phyloP scores from a whole-genome alignment of 305 asterid genomes.

The Fraxinus velutina region DNA sequence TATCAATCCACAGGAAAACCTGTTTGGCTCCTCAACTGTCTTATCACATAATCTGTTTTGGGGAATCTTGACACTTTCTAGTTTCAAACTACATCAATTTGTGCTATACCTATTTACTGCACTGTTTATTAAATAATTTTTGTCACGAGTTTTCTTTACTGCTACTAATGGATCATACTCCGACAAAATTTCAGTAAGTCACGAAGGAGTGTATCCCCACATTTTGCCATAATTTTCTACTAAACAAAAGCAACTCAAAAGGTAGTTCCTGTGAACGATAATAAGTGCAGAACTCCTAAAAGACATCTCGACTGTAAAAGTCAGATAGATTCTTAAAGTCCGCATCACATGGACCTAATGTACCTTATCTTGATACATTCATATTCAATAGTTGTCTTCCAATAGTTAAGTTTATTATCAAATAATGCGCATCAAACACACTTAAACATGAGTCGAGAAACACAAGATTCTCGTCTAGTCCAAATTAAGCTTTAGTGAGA shows the following conservation, averaged over 20 bases:
- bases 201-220: background rate
- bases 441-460: background rate
- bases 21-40: background rate
- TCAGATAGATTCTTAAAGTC: constrained; percentile 25
- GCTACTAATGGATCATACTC: background rate
- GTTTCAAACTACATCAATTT: background rate
- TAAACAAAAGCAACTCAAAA: background rate
- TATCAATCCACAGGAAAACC: background rate
- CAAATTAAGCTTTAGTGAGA: no score
- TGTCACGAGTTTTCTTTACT: background rate
- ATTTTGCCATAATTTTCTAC: background rate
- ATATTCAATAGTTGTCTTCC: background rate
- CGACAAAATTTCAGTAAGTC: background rate
- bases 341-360: constrained; percentile 7
- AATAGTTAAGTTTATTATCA: no score
- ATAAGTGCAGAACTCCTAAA: constrained; percentile 16
- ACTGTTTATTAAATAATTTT: background rate
- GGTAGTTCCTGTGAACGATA: constrained; percentile 17
- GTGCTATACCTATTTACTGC: background rate
- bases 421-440: background rate
- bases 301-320: constrained; percentile 23
- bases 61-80: background rate
- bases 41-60: background rate
- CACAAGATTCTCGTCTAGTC: background rate
- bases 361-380: background rate